Percentiles rank a stretch among this genome's conserved stretches.
These are phyloP conservation scores for Pythium rhizo-oryzae DNA, from an alignment of 352 stramenopile genomes.

Conservation along the genomic window DNA sequence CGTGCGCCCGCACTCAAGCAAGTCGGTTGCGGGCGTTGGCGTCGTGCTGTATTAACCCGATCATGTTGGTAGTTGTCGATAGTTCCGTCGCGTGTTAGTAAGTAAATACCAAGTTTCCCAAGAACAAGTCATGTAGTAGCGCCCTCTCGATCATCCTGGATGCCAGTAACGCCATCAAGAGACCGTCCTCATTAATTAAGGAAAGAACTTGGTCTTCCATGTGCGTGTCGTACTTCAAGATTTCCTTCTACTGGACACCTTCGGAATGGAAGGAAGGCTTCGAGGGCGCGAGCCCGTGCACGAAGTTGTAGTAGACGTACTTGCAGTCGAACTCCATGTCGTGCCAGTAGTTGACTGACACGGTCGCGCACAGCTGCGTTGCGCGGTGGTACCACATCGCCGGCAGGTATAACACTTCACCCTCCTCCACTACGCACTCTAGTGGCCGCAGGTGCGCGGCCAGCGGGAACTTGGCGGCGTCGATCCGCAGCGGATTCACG, in stretches of 20 bases:
- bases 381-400: conserved; percentile 88
- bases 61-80: not conserved
- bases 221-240: not conserved
- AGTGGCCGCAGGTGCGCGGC: conserved; percentile 54
- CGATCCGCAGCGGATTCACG: conserved; percentile 73
- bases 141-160: no score
- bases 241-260: no score
- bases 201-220: no score
- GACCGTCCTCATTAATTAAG: no score
- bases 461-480: conserved; percentile 55
- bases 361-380: conserved; percentile 70
- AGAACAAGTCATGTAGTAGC: no score
- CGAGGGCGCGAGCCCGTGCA: conserved; percentile 49
- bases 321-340: conserved; percentile 90
- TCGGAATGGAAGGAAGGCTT: not conserved
- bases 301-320: conserved; percentile 89
- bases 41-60: conserved; percentile 22
- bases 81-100: no score
- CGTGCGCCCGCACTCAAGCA: conserved; percentile 23
- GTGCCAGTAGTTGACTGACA: conserved; percentile 91
- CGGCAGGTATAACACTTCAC: conserved; percentile 77
- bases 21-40: conserved; percentile 17
- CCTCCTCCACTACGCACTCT: conserved; percentile 67
- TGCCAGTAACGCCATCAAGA: no score
- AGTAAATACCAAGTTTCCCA: no score